Conservation (phyloP, 768 basidiomycete species). For the Tremella fuciformis region DNA sequence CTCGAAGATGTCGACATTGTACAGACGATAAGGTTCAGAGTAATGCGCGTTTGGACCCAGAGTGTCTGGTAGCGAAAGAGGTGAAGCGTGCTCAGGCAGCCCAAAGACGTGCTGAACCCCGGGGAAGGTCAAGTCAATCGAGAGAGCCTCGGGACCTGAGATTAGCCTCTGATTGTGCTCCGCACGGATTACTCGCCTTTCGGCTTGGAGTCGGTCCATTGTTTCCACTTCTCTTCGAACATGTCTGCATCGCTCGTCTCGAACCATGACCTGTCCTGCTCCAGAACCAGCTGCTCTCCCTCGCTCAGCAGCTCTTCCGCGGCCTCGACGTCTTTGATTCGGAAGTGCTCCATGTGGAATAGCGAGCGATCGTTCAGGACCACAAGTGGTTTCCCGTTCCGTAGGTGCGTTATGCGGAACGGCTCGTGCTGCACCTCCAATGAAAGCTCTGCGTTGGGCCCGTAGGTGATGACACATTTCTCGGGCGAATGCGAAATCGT, state of each 20-base stretch:
- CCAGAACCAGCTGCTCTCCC: constrained; percentile 56
- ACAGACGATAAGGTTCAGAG: constrained; percentile 88
- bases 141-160: constrained; percentile 88
- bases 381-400: constrained; percentile 75
- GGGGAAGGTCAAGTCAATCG: constrained; percentile 89
- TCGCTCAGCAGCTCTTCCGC: constrained; percentile 54
- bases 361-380: constrained; percentile 84
- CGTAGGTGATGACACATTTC: constrained; percentile 59
- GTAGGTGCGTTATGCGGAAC: constrained; percentile 67
- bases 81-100: constrained; percentile 93
- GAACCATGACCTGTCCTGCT: constrained; percentile 63
- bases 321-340: constrained; percentile 55
- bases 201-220: constrained; percentile 90
- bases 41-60: constrained; percentile 66
- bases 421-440: constrained; percentile 66
- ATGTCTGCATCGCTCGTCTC: constrained; percentile 81
- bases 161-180: background rate
- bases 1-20: constrained; percentile 94
- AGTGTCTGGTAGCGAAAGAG: constrained; percentile 82
- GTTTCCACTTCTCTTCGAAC: constrained; percentile 84
- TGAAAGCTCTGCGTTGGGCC: constrained; percentile 63
- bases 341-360: constrained; percentile 96
- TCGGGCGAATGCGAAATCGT: constrained; percentile 49
- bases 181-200: constrained; percentile 64
- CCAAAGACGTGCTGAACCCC: constrained; percentile 88